Base-by-base conservation (phyloP, 1,284 basidiomycete species). In the Cryptococcus sp. region DNA sequence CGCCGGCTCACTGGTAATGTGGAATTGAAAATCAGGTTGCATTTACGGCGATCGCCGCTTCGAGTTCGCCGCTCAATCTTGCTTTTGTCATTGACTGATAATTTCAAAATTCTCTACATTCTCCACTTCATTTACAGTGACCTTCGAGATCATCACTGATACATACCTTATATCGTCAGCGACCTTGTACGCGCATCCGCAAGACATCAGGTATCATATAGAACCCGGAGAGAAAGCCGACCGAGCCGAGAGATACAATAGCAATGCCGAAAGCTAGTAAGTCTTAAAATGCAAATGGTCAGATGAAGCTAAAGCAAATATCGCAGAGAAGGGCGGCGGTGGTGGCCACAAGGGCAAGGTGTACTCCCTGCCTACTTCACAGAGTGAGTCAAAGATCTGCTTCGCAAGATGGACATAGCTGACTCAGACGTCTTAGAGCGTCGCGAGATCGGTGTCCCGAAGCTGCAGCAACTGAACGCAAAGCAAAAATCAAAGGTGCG, bases 391-490 rank as follows among this genome's bases (percentile, higher is more conserved):
- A 10, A 17, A 23, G 11, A 42, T 22, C 11, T 20, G 13, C 10
- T 51, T 19, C 39, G 16, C 17, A 39, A 55, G 22, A 23, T 39
- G 13, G 19, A 48, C 3, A 22, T 48, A 54, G 48, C 31, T 35
- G 31, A 35, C 31, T 35, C 8, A 8, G 3, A 2, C 35, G 17
- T 39, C 41, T 15, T 35, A 74, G 69, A 69, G 47, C 90, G 88
- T 79, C 91, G 90, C 71, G 90, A 91, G 73, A 88, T 88, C 46
- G 90, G 89, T 17, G 80, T 93, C 0, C 90, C 90, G 4, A 86
- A 86, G 67, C 82, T 92, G 16, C 42, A 15, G 42, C 42, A 35
- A 13, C 10, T 35, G 31, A 35, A 8, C 31, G 31, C 70, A 38
- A 69, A 65, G 58, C 61, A 78, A 77, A 84, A 53, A 80, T 83